A percentile compares a stretch with the other conserved stretches of the same genome.
Conservation (phyloP, 2,329 filamentous ascomycete genomes). For the Capronia americana region DNA sequence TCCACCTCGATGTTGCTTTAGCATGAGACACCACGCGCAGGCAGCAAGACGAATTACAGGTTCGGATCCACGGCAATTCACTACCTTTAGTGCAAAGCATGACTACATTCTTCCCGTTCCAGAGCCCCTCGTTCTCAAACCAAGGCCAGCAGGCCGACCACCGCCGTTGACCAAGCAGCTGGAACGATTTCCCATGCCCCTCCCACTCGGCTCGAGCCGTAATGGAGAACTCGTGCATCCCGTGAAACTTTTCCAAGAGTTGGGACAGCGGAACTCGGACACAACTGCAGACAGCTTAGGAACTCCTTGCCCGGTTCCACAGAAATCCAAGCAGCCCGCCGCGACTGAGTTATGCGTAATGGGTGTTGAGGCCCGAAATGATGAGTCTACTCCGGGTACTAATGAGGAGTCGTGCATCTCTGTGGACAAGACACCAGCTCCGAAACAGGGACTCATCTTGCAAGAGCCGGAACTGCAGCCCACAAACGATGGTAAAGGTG, state of each 20-base stretch:
- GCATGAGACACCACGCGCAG: background rate
- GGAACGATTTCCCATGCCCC: constrained; percentile 32
- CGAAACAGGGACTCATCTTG: background rate
- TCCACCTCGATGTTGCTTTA: constrained; percentile 23
- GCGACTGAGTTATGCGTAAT: constrained; percentile 1
- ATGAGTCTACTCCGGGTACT: background rate
- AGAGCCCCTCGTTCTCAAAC: constrained; percentile 35
- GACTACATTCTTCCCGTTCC: constrained; percentile 38
- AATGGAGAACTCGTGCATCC: constrained; percentile 32
- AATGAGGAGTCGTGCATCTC: constrained; percentile 1
- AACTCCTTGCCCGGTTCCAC: constrained; percentile 25
- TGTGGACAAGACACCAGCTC: background rate
- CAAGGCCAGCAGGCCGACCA: constrained; percentile 36
- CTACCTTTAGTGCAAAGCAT: constrained; percentile 19
- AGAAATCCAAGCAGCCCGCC: background rate
- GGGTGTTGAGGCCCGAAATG: background rate
- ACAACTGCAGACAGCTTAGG: constrained; percentile 16
- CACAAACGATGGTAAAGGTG: background rate
- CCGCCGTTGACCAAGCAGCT: constrained; percentile 35
- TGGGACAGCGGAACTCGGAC: constrained; percentile 21
- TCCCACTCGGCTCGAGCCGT: constrained; percentile 15
- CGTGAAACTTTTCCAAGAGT: constrained; percentile 34
- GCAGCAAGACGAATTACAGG: constrained; percentile 4
- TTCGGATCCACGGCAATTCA: constrained; percentile 16
- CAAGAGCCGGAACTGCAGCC: background rate